Percentiles rank a stretch among this genome's conserved stretches.
Conservation (phyloP, 148 eudicot species). For the Amaranthus hypochondriacus region DNA sequence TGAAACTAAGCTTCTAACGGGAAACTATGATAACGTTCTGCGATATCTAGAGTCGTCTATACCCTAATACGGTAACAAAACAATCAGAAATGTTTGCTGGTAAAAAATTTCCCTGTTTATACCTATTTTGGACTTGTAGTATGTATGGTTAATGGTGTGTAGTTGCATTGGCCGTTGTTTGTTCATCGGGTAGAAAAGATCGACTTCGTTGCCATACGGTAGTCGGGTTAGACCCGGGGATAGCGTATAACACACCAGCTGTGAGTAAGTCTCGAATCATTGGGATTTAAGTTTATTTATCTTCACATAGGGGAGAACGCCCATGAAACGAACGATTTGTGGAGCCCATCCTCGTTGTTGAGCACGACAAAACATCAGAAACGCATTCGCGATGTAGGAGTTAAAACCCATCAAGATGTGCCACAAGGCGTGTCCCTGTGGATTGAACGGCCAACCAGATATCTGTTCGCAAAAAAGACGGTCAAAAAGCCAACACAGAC, state of each 20-base stretch:
- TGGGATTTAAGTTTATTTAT: conserved; percentile 55
- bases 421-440: conserved; percentile 79
- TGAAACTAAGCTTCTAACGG: neutral
- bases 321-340: conserved; percentile 42
- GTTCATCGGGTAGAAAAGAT: neutral
- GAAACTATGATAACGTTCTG: neutral
- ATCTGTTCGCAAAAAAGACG: conserved; percentile 46
- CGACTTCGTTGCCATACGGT: neutral
- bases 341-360: conserved; percentile 67
- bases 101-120: neutral
- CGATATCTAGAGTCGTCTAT: neutral
- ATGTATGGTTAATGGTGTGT: neutral
- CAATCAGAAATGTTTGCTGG: neutral
- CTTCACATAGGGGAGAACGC: conserved; percentile 72
- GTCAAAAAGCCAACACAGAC: conserved; percentile 62
- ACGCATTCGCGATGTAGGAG: conserved; percentile 62
- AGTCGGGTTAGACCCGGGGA: neutral
- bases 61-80: neutral
- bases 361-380: conserved; percentile 81
- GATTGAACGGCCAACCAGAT: conserved; percentile 50
- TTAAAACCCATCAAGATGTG: conserved; percentile 71
- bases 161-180: neutral
- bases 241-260: neutral
- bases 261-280: conserved; percentile 20
- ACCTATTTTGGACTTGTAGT: neutral